phyloP scores from a whole-genome alignment of 108 stramenopile species.

The Chaetoceros muelleri region DNA sequence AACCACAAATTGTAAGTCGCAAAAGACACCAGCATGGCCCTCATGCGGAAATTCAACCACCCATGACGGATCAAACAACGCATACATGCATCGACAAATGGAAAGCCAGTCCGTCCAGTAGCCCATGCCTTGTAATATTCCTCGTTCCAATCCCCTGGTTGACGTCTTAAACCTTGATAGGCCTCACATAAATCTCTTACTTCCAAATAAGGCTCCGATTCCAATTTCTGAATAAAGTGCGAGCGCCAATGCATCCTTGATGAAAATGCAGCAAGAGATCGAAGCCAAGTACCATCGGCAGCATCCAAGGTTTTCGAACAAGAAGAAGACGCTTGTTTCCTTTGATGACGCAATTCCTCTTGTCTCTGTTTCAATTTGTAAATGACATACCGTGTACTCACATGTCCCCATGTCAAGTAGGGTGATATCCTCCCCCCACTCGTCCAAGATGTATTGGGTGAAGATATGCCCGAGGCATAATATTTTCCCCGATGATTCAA shows the following conservation, averaged over 20 bases:
- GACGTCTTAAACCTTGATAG: slow-evolving; percentile 45
- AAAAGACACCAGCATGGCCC: slow-evolving; percentile 69
- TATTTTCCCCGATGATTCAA: slow-evolving; percentile 32
- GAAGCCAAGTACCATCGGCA: slow-evolving; percentile 26
- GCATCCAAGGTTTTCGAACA: background rate
- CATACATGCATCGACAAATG: slow-evolving; percentile 70
- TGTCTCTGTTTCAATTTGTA: slow-evolving; percentile 21
- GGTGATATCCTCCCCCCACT: slow-evolving; percentile 50
- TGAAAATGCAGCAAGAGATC: slow-evolving; percentile 52
- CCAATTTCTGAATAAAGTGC: slow-evolving; percentile 65
- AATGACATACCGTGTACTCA: slow-evolving; percentile 41
- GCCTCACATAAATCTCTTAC: slow-evolving; percentile 33
- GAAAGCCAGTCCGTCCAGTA: slow-evolving; percentile 45
- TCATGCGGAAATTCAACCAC: slow-evolving; percentile 69
- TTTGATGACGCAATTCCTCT: slow-evolving; percentile 25
- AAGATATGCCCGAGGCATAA: slow-evolving; percentile 51
- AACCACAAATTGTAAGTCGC: slow-evolving; percentile 66
- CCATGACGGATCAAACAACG: slow-evolving; percentile 46
- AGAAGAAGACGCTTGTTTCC: too few species aligned
- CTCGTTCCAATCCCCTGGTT: slow-evolving; percentile 46
- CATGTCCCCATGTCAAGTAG: slow-evolving; percentile 54
- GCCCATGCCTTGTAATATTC: slow-evolving; percentile 41
- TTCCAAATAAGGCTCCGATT: slow-evolving; percentile 47
- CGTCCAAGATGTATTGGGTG: slow-evolving; percentile 58
- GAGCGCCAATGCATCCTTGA: slow-evolving; percentile 61